These are phyloP conservation scores for Chamaecyparis obtusa DNA, from an alignment of 75 land plant species.

Conservation along the genomic window DNA sequence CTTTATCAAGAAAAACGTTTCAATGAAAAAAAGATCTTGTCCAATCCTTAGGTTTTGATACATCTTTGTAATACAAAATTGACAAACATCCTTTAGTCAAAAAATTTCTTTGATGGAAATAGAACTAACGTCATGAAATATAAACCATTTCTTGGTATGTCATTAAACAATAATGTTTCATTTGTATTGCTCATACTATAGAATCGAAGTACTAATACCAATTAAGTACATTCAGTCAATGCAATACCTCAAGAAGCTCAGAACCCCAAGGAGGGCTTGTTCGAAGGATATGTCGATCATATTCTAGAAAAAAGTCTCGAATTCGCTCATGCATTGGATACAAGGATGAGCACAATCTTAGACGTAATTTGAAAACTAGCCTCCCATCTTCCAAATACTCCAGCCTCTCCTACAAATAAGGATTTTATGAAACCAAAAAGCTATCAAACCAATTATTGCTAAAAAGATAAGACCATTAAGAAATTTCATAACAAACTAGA, in stretches of 20 bases:
- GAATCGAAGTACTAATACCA: neutral
- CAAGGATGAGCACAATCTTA: constrained; percentile 84
- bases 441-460: neutral
- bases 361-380: constrained; percentile 70
- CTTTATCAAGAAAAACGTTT: too few species aligned
- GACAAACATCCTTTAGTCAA: neutral
- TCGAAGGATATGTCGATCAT: constrained; percentile 82
- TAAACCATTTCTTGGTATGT: neutral
- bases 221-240: neutral
- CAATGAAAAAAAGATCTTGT: too few species aligned
- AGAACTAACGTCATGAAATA: neutral
- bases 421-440: neutral
- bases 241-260: constrained; percentile 91
- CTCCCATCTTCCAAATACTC: constrained; percentile 93
- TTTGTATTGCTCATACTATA: neutral
- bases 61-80: neutral
- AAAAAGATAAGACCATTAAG: neutral
- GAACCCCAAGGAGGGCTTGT: constrained; percentile 98
- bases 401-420: constrained; percentile 68
- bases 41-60: neutral
- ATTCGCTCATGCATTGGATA: constrained; percentile 92
- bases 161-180: neutral
- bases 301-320: constrained; percentile 92
- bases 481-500: neutral
- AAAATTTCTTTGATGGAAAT: neutral